Conservation (phyloP, 129 eudicot genomes). For the Dittrichia graveolens region DNA sequence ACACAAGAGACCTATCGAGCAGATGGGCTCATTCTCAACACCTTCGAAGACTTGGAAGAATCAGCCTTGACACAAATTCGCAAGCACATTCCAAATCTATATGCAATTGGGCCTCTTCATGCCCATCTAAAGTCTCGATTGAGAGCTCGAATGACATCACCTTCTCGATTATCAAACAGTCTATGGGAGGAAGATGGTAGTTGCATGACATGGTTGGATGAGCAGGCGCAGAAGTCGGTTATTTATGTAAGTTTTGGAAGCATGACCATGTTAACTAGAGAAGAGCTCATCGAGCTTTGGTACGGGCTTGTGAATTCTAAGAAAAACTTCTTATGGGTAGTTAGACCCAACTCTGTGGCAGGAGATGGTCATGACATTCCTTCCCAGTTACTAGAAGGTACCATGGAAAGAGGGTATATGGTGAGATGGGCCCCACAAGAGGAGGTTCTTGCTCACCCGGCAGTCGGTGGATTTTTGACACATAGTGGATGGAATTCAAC, state of each 20-base stretch:
- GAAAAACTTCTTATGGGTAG: slow-evolving; percentile 54
- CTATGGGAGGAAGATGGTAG: slow-evolving; percentile 53
- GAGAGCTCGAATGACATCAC: slow-evolving; percentile 16
- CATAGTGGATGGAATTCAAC: slow-evolving; percentile 88
- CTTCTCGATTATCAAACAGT: slow-evolving; percentile 34
- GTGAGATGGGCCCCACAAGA: slow-evolving; percentile 85
- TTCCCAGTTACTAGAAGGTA: slow-evolving; percentile 36
- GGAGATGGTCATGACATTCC: slow-evolving; percentile 36
- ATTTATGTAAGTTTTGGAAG: slow-evolving; percentile 74
- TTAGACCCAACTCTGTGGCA: slow-evolving; percentile 47
- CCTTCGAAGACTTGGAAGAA: slow-evolving; percentile 63
- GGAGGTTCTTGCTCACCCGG: slow-evolving; percentile 58
- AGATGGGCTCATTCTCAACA: slow-evolving; percentile 50
- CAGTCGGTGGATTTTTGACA: slow-evolving; percentile 58
- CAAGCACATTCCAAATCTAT: slow-evolving; percentile 40
- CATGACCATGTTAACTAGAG: slow-evolving; percentile 38
- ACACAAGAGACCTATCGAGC: slow-evolving; percentile 40
- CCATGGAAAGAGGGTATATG: slow-evolving; percentile 52
- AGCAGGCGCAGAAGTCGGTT: slow-evolving; percentile 48
- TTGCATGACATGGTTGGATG: slow-evolving; percentile 55
- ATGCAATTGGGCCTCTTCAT: slow-evolving; percentile 61
- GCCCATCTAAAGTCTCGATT: slow-evolving; percentile 40
- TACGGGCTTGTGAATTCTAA: slow-evolving; percentile 57
- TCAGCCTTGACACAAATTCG: slow-evolving; percentile 46
- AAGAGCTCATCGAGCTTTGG: slow-evolving; percentile 58